Evolutionary conservation across 306 rosid genomes (phyloP).

Genomic region (Lagenaria siceraria): DNA sequence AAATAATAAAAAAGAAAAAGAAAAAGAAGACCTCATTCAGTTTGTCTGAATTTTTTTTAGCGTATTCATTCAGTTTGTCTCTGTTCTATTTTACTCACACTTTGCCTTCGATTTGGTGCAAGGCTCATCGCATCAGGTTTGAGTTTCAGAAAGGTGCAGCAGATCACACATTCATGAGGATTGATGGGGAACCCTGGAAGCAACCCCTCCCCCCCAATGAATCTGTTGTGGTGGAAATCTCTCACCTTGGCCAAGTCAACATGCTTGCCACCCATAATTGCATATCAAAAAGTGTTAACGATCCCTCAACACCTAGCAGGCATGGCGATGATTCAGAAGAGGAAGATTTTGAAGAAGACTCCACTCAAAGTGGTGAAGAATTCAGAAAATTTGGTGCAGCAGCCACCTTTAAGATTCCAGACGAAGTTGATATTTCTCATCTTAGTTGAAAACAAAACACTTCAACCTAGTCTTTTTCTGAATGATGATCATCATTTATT

Average conservation of each 20-base stretch:
- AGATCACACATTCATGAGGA: constrained; percentile 79
- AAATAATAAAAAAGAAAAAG: background rate
- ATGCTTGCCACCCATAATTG: constrained; percentile 60
- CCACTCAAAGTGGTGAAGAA: constrained; percentile 29
- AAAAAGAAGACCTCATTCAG: no score
- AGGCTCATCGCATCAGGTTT: constrained; percentile 74
- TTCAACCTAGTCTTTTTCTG: background rate
- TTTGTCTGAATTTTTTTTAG: background rate
- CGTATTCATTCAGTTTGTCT: background rate
- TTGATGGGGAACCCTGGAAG: constrained; percentile 97
- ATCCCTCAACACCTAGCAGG: constrained; percentile 25
- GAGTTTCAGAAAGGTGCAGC: constrained; percentile 63
- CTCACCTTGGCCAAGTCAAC: constrained; percentile 86
- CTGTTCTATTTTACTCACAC: background rate
- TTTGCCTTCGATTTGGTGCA: constrained; percentile 4
- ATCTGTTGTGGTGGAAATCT: constrained; percentile 72
- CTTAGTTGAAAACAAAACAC: constrained; percentile 36
- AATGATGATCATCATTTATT: background rate
- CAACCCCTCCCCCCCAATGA: constrained; percentile 84
- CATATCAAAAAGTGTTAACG: constrained; percentile 40
- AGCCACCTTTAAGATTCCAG: constrained; percentile 70
- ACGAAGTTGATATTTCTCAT: constrained; percentile 47
- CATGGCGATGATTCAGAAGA: constrained; percentile 36
- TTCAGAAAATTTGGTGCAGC: constrained; percentile 93
- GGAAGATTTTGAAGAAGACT: constrained; percentile 37